Evolutionary conservation across 495 filamentous ascomycete species (phyloP).

Genomic region (Cercophora scortea): DNA sequence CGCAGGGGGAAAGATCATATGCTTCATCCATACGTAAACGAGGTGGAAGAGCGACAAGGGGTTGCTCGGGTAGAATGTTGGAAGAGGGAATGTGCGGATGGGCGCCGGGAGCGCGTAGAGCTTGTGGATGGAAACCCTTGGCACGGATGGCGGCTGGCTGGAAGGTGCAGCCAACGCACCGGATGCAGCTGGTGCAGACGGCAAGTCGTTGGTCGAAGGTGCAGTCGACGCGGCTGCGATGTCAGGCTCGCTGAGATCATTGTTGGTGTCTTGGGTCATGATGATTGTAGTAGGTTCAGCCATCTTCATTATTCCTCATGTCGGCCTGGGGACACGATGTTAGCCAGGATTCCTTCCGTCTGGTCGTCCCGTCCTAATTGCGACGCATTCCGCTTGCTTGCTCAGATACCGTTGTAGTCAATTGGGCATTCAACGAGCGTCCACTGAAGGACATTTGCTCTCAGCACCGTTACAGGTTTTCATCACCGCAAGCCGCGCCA

Average conservation of each 20-base stretch:
- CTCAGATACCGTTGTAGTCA: constrained; percentile 99
- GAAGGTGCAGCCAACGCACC: no score
- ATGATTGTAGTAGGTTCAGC: constrained; percentile 24
- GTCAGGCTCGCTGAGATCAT: not conserved
- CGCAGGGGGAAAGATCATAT: constrained; percentile 56
- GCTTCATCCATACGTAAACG: constrained; percentile 64
- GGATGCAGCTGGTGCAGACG: no score
- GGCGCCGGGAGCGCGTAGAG: constrained; percentile 78
- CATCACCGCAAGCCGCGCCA: constrained; percentile 45
- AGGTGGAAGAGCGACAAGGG: constrained; percentile 79
- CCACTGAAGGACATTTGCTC: constrained; percentile 56
- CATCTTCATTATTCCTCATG: constrained; percentile 32
- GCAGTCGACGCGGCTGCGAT: not conserved
- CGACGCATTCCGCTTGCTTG: constrained; percentile 3
- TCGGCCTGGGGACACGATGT: constrained; percentile 14
- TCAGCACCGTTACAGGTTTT: constrained; percentile 45
- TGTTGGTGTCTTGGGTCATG: not conserved
- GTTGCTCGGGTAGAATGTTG: constrained; percentile 83
- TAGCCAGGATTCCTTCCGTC: not conserved
- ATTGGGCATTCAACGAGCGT: constrained; percentile 63
- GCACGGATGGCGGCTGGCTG: constrained; percentile 8
- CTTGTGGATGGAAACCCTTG: constrained; percentile 43
- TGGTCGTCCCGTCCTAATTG: no score
- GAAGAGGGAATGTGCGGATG: constrained; percentile 70
- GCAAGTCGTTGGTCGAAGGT: not conserved